Base-by-base conservation (phyloP, 495 filamentous ascomycete species). In the Geoglossum glabrum region DNA sequence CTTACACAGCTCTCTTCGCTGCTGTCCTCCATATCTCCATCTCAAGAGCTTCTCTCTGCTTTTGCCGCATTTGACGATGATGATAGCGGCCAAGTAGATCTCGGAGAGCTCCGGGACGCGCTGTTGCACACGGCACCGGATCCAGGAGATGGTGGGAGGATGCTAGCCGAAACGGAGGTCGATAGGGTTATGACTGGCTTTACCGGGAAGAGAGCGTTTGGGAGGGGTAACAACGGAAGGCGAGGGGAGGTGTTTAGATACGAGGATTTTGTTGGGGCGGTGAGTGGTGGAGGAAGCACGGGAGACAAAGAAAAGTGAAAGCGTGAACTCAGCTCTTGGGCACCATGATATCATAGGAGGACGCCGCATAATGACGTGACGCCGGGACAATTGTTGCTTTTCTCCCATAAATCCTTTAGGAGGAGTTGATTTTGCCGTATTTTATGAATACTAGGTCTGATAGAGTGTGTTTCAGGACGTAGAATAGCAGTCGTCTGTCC, bases 21-120 rank as follows among this genome's bases (percentile, higher is more conserved):
- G 0, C 71, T 97, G n/a, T 76, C 78, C 0, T 76, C 79, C 0
- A 71, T 96, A 19, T 87, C 84, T 0, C 79, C 83, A 2, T 78
- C 78, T 13, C 74, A 79, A 23, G 92, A 98, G 60, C 77, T 98
- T 0, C 63, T 84, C 1, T 87, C 85, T 6, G 92, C 93, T 0
- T 87, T 98, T 61, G 84, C 85, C 10, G 93, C 93, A 0, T 98
- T 98, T 62, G 92, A 98, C 64, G 86, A 93, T 61, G 87, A 93
- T 61, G 92, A 98, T 67, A 88, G 85, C 64, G 92, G 93, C 8
- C 87, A 95, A 67, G 79, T 97, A 31, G 87, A 96, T 64, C 73
- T 92, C 19, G 74, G 68, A 1, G 90, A 95, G 67, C 71, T 98
- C 51, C 77, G 84, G 36, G 85, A 90, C 62, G 87, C 90, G 2